Percentiles rank a stretch among this genome's conserved stretches.
Evolutionary conservation across 805 yeast genomes (phyloP).

Genomic region (Candida loeiensis): DNA sequence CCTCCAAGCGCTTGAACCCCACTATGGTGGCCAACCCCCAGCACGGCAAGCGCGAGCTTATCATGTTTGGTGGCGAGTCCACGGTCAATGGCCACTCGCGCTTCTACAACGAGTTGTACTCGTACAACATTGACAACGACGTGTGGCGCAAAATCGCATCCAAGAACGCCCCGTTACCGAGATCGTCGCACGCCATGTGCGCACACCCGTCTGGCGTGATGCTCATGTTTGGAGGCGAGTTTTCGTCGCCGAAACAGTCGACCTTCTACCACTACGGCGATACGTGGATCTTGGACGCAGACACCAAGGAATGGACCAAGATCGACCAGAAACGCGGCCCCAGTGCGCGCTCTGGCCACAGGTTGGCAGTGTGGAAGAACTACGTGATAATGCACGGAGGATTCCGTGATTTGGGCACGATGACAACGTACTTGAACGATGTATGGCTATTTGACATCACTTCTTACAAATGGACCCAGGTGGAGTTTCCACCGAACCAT

Average conservation of each 20-base stretch:
- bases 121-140: slow-evolving; percentile 72
- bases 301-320: slow-evolving; percentile 85
- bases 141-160: slow-evolving; percentile 78
- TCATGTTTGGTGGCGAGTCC: slow-evolving; percentile 88
- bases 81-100: slow-evolving; percentile 49
- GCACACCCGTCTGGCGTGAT: slow-evolving; percentile 88
- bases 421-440: slow-evolving; percentile 80
- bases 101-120: slow-evolving; percentile 78
- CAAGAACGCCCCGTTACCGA: slow-evolving; percentile 84
- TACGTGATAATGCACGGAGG: slow-evolving; percentile 86
- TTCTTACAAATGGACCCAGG: slow-evolving; percentile 85
- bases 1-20: slow-evolving; percentile 69
- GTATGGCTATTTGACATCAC: slow-evolving; percentile 91
- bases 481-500: slow-evolving; percentile 80
- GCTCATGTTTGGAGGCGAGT: slow-evolving; percentile 92
- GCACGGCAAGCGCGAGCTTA: slow-evolving; percentile 71
- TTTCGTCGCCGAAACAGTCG: slow-evolving; percentile 91
- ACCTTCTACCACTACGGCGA: slow-evolving; percentile 96
- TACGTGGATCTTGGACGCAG: slow-evolving; percentile 88
- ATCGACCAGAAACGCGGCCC: slow-evolving; percentile 76
- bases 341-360: slow-evolving; percentile 85
- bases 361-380: slow-evolving; percentile 90
- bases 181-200: slow-evolving; percentile 92
- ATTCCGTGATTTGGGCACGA: slow-evolving; percentile 81
- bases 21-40: slow-evolving; percentile 71